Evolutionary conservation across 1,284 basidiomycete species (phyloP).

Genomic region (Mycena citricolor): DNA sequence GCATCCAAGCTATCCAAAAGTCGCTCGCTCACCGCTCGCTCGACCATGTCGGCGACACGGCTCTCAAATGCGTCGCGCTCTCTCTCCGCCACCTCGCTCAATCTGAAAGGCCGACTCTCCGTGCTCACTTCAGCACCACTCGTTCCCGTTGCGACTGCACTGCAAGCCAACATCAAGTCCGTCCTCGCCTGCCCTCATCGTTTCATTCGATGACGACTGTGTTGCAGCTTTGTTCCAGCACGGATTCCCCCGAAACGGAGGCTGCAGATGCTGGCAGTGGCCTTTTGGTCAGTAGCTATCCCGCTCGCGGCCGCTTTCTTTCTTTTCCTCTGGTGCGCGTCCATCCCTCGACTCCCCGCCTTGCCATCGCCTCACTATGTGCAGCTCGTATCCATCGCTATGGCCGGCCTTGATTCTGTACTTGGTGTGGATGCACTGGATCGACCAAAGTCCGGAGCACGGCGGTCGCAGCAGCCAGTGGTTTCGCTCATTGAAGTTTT

Average conservation of each 20-base stretch:
- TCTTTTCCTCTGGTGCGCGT: conserved; percentile 75
- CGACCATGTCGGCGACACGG: conserved; percentile 27
- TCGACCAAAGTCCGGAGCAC: conserved; percentile 77
- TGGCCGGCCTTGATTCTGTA: conserved; percentile 90
- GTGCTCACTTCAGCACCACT: conserved; percentile 55
- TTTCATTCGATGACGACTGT: conserved; percentile 7
- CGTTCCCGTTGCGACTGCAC: conserved; percentile 50
- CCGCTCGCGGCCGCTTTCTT: conserved; percentile 71
- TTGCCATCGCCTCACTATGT: conserved; percentile 3
- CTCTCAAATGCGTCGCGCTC: conserved; percentile 28
- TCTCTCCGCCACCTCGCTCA: conserved; percentile 50
- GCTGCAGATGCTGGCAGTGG: conserved; percentile 84
- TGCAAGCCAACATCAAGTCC: conserved; percentile 71
- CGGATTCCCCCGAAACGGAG: conserved; percentile 78
- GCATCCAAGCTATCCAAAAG: no score
- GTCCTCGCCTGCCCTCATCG: conserved; percentile 27
- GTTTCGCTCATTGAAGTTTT: conserved; percentile 72
- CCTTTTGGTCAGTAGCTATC: conserved; percentile 83
- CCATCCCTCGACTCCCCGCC: conserved; percentile 14
- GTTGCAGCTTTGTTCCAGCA: conserved; percentile 64
- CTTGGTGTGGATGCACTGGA: conserved; percentile 73
- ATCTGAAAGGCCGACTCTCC: conserved; percentile 60
- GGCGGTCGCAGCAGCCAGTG: conserved; percentile 81
- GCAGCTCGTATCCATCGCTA: conserved; percentile 82
- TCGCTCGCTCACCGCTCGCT: no score